Conservation (phyloP, 345 rosid species). For the Eucalyptus polyanthemos region DNA sequence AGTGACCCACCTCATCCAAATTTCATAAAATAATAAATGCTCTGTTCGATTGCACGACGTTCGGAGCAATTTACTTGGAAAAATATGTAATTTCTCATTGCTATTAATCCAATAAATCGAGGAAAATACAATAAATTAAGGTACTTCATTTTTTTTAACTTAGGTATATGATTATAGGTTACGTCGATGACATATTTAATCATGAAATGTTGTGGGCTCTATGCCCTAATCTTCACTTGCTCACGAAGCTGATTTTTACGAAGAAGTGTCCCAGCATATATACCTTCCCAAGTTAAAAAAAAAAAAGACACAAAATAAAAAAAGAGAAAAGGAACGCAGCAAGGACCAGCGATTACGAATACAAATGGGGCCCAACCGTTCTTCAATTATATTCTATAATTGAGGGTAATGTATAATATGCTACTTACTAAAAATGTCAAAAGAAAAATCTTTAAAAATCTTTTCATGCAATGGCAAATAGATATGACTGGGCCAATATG, state of each 20-base stretch:
- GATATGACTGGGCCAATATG: neutral
- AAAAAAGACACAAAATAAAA: neutral
- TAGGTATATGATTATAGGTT: neutral
- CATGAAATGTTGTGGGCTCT: neutral
- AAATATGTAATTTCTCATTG: neutral
- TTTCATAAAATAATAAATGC: neutral
- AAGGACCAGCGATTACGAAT: neutral
- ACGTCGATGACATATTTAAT: neutral
- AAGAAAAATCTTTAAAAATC: neutral
- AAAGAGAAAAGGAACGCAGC: neutral
- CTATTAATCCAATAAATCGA: neutral
- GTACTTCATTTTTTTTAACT: neutral
- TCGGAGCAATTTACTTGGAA: neutral
- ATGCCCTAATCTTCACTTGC: neutral
- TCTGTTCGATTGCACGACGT: neutral
- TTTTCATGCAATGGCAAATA: neutral
- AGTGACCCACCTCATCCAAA: neutral
- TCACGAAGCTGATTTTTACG: neutral
- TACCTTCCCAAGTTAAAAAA: neutral
- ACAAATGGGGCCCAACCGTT: neutral
- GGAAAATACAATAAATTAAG: neutral
- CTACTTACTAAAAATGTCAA: neutral
- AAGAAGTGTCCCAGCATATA: neutral
- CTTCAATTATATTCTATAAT: neutral
- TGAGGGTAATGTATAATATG: neutral